Base-by-base conservation (phyloP, 2,329 filamentous ascomycete genomes). In the Dactylellina sp. region DNA sequence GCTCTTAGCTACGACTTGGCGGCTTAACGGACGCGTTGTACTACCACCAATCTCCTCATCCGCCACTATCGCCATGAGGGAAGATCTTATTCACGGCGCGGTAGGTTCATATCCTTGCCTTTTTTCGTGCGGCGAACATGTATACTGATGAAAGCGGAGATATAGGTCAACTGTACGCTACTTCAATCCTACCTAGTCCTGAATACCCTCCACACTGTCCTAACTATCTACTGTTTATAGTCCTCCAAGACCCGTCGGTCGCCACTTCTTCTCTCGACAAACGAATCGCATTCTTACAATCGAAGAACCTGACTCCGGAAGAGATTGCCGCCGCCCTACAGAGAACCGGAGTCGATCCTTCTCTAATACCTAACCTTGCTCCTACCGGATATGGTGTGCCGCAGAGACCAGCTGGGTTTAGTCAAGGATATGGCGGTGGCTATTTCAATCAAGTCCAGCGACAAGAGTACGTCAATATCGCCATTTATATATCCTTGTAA, bases 301-400 rank as follows among this genome's bases (percentile, higher is more conserved):
- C 93, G 6, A 99, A 99, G 83, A 98, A 99, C 81, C 86, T 99
- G 62, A 98, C 94, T 0, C 91, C 95, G 81, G 94, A 98, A 82
- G 96, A 99, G 83, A 91, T 99, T 79, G 91, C 95, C 80, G 85
- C 88, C 39, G 91, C 96, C 14, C 86, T 99, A 77, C 86, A 91
- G 44, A 89, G 94, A 79, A 88, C 88, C 50, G 89, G 89, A 76
- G 88, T 88, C 78, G 86, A 86, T 77, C 80, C 84, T 47, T 82
- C 83, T 35, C 81, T 83, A 79, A 82, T 80, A 62, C 76, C 79
- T 75, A 80, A 82, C 79, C 83, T 78, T 77, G 83, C 83, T 46
- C 82, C 86, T 40, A 80, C 84, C 68, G 81, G 80, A 81, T 66
- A 79, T 79, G 37, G 80, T 79, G 57, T 80, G 79, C 75, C 82